A percentile compares a stretch with the other conserved stretches of the same genome.
phyloP scores from a whole-genome alignment of 1,284 basidiomycete genomes.

The Pseudozyma hubeiensis region DNA sequence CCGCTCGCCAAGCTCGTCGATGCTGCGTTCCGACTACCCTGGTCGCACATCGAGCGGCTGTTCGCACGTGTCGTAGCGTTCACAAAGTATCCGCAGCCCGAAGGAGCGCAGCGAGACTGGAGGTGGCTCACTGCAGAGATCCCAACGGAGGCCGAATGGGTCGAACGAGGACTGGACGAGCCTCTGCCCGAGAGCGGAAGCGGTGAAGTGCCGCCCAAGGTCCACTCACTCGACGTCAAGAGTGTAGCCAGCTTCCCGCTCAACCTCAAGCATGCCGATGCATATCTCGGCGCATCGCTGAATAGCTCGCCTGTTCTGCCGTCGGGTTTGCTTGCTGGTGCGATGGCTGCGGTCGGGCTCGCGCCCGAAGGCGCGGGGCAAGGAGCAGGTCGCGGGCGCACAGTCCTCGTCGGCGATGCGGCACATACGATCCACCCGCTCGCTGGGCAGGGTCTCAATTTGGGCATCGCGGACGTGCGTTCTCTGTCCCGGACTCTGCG shows the following conservation, averaged over 20 bases:
- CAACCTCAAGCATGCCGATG: slow-evolving; percentile 85
- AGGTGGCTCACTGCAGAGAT: slow-evolving; percentile 50
- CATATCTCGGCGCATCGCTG: slow-evolving; percentile 77
- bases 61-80: slow-evolving; percentile 75
- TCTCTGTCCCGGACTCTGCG: slow-evolving; percentile 45
- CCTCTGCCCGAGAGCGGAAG: slow-evolving; percentile 47
- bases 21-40: slow-evolving; percentile 88
- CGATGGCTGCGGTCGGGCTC: slow-evolving; percentile 47
- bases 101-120: slow-evolving; percentile 28
- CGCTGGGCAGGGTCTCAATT: slow-evolving; percentile 95
- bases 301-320: slow-evolving; percentile 34
- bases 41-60: slow-evolving; percentile 79
- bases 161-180: slow-evolving; percentile 35
- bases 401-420: slow-evolving; percentile 92
- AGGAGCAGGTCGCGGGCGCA: slow-evolving; percentile 73
- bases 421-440: slow-evolving; percentile 95
- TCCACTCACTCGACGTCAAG: slow-evolving; percentile 79
- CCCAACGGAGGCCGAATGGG: slow-evolving; percentile 34
- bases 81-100: slow-evolving; percentile 15
- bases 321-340: slow-evolving; percentile 45
- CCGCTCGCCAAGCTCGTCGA: slow-evolving; percentile 84
- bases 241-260: slow-evolving; percentile 91
- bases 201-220: slow-evolving; percentile 75
- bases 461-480: slow-evolving; percentile 84
- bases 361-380: slow-evolving; percentile 53